Evolutionary conservation across 768 basidiomycete species (phyloP).

Genomic region (Psilocybe sp.): DNA sequence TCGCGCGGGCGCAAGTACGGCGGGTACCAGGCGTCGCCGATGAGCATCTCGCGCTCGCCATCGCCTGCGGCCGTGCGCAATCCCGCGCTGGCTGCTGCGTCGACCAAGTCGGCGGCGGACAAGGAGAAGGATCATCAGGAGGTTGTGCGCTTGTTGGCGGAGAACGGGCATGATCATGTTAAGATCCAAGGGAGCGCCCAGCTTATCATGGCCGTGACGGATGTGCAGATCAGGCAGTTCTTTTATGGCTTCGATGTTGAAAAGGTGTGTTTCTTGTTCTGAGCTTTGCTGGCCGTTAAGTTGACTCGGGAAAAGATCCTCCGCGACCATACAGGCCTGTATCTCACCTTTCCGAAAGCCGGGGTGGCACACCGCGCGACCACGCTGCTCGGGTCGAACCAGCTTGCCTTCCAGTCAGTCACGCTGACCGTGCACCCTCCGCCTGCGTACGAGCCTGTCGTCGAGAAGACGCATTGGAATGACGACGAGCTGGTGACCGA

Average conservation of each 20-base stretch:
- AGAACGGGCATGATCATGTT: conserved; percentile 68
- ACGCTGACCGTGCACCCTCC: conserved; percentile 49
- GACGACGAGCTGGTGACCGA: conserved; percentile 50
- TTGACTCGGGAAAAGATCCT: conserved; percentile 49
- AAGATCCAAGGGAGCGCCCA: conserved; percentile 50
- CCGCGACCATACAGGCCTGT: conserved; percentile 70
- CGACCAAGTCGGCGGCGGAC: conserved; percentile 27
- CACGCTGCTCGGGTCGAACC: conserved; percentile 57
- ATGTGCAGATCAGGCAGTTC: conserved; percentile 67
- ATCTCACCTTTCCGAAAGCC: conserved; percentile 71
- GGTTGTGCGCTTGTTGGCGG: conserved; percentile 49
- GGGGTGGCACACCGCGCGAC: conserved; percentile 66
- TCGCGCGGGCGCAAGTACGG: conserved; percentile 5
- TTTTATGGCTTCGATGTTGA: conserved; percentile 72
- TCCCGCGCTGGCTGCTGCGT: not conserved
- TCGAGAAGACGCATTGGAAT: conserved; percentile 47
- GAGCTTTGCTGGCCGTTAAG: conserved; percentile 2
- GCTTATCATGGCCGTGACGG: conserved; percentile 48
- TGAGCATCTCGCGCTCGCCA: conserved; percentile 26
- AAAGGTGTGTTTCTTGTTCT: conserved; percentile 46
- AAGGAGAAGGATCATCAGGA: conserved; percentile 34
- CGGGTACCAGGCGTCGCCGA: conserved; percentile 11
- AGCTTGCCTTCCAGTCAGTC: conserved; percentile 59
- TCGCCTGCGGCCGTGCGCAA: conserved; percentile 20
- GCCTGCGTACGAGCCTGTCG: conserved; percentile 29